These are phyloP conservation scores for Biscutella auriculata DNA, from an alignment of 441 rosid species.

Conservation along the genomic window DNA sequence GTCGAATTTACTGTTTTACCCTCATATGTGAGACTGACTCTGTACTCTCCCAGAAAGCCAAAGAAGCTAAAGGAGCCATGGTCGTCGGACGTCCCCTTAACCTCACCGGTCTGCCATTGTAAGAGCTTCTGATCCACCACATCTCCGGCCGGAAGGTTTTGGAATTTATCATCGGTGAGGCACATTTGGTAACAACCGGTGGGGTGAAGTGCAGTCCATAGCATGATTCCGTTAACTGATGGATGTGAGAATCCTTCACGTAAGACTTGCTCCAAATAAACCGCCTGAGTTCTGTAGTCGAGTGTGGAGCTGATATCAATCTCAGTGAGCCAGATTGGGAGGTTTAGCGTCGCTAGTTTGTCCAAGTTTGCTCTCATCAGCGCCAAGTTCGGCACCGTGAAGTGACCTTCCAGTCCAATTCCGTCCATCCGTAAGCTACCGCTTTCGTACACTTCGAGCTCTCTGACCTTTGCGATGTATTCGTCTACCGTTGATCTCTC, in stretches of 20 bases:
- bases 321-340: conserved; percentile 87
- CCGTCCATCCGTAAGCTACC: conserved; percentile 45
- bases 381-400: conserved; percentile 48
- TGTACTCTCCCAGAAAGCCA: conserved; percentile 67
- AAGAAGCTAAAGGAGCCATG: conserved; percentile 49
- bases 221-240: conserved; percentile 57
- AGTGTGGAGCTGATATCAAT: conserved; percentile 45
- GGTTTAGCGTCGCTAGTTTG: conserved; percentile 50
- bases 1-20: conserved; percentile 31
- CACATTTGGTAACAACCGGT: conserved; percentile 76
- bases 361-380: conserved; percentile 58
- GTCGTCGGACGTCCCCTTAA: conserved; percentile 31
- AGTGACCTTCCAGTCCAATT: conserved; percentile 71
- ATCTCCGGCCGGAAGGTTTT: conserved; percentile 63
- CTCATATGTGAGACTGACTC: conserved; percentile 18
- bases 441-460: conserved; percentile 29
- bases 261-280: conserved; percentile 54
- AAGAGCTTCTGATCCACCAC: conserved; percentile 42
- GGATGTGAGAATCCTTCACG: conserved; percentile 87
- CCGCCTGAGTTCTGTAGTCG: conserved; percentile 46
- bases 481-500: conserved; percentile 53
- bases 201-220: conserved; percentile 71
- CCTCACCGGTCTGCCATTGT: conserved; percentile 45
- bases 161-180: conserved; percentile 40
- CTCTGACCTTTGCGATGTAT: conserved; percentile 41